Conservation (phyloP, 2,329 filamentous ascomycete genomes). For the Xylaria arbuscula region DNA sequence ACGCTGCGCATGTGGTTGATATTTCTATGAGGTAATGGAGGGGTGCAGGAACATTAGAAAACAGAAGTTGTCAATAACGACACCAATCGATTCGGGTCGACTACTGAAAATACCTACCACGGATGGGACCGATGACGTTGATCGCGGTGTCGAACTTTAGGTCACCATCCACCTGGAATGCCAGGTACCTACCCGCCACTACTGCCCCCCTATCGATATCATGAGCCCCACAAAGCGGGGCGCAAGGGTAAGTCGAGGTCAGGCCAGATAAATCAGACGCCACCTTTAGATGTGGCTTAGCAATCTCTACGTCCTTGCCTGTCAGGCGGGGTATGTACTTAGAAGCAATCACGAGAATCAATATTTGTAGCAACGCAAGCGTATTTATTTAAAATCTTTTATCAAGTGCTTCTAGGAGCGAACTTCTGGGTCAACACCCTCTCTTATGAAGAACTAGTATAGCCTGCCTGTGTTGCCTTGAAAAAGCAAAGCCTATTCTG, state of each 20-base stretch:
- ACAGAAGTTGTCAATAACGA: conserved; percentile 2
- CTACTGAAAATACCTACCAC: conserved; percentile 1
- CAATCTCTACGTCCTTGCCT: no score
- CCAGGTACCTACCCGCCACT: background rate
- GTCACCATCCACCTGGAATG: background rate
- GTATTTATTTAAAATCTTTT: conserved; percentile 17
- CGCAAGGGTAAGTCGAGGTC: background rate
- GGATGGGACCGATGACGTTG: conserved; percentile 35
- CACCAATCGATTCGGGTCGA: conserved; percentile 15
- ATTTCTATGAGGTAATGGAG: background rate
- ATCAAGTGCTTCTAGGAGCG: conserved; percentile 11
- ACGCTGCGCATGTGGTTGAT: background rate
- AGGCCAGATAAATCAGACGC: background rate
- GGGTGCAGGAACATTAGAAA: conserved; percentile 8
- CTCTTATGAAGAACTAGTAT: conserved; percentile 3
- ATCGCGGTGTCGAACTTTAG: background rate
- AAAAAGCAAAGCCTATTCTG: conserved; percentile 24
- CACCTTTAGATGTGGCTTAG: conserved; percentile 24
- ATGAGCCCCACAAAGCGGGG: conserved; percentile 10
- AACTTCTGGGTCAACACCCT: conserved; percentile 15
- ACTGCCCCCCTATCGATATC: background rate
- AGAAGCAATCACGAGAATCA: no score
- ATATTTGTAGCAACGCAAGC: conserved; percentile 8
- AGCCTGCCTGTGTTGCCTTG: background rate
- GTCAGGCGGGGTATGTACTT: no score